These are phyloP conservation scores for Alternaria atra DNA, from an alignment of 2,329 filamentous ascomycete genomes.

Conservation along the genomic window DNA sequence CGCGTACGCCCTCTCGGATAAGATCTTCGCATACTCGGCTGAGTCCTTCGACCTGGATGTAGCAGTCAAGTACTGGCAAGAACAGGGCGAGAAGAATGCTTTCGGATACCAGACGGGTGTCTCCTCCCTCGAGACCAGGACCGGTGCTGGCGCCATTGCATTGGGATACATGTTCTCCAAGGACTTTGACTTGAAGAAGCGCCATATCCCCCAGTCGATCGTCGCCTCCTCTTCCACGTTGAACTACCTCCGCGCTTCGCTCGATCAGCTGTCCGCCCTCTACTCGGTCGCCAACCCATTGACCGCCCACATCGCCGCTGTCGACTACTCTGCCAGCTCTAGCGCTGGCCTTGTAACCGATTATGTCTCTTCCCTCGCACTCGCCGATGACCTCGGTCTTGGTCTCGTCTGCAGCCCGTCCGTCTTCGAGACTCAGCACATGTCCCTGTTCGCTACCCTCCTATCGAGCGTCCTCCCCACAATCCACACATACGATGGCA, in stretches of 20 bases:
- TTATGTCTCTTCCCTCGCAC: conserved; percentile 80
- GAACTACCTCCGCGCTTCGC: conserved; percentile 77
- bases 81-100: conserved; percentile 75
- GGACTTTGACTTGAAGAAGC: conserved; percentile 91
- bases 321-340: conserved; percentile 77
- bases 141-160: conserved; percentile 88
- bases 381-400: conserved; percentile 89
- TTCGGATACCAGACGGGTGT: conserved; percentile 82
- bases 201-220: conserved; percentile 89
- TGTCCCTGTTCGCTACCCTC: conserved; percentile 86
- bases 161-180: conserved; percentile 98
- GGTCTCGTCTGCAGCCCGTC: conserved; percentile 86
- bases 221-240: conserved; percentile 86
- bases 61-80: conserved; percentile 80
- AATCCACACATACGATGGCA: conserved; percentile 87
- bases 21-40: conserved; percentile 96
- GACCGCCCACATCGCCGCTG: conserved; percentile 89
- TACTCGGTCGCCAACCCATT: conserved; percentile 94
- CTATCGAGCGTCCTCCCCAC: conserved; percentile 81
- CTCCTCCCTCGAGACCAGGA: conserved; percentile 82
- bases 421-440: conserved; percentile 92
- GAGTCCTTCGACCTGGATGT: conserved; percentile 91
- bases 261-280: conserved; percentile 91
- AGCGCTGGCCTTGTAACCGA: conserved; percentile 81
- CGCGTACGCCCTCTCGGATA: conserved; percentile 93